These are phyloP conservation scores for Arthrobotrys entomopaga DNA, from an alignment of 2,329 filamentous ascomycete species.

Conservation along the genomic window DNA sequence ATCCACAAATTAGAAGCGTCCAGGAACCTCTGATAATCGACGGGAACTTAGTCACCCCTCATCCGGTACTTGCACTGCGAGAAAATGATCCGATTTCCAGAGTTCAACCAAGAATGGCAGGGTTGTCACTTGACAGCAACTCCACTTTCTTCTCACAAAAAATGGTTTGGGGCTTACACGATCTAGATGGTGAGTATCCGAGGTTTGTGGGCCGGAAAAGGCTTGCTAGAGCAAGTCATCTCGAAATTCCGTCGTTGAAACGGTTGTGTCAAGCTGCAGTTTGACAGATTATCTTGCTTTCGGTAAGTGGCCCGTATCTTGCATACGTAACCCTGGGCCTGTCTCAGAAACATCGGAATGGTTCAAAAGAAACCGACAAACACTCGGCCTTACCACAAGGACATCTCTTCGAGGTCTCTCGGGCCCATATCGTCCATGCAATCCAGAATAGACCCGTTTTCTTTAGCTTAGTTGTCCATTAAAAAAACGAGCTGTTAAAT, in stretches of 20 bases:
- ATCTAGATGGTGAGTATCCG: conserved; percentile 29
- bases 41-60: conserved; percentile 53
- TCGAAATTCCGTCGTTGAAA: conserved; percentile 1
- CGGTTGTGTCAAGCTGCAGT: conserved; percentile 11
- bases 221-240: not conserved
- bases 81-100: conserved; percentile 14
- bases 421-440: conserved; percentile 44
- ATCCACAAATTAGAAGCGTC: conserved; percentile 51
- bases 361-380: conserved; percentile 52
- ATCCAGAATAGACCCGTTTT: conserved; percentile 5
- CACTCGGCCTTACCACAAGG: conserved; percentile 23
- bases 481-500: conserved; percentile 12
- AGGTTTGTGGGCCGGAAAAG: conserved; percentile 25
- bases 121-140: conserved; percentile 51
- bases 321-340: conserved; percentile 52
- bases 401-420: conserved; percentile 48
- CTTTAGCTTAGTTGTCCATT: too few relatives aligned
- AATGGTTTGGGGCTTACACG: conserved; percentile 29
- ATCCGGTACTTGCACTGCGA: conserved; percentile 24
- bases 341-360: conserved; percentile 54
- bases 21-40: conserved; percentile 52
- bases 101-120: conserved; percentile 21
- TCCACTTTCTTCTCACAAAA: conserved; percentile 21
- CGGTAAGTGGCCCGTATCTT: conserved; percentile 55
- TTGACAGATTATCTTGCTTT: conserved; percentile 53